Evolutionary conservation across 139 green algal species (phyloP), one percentile per base, ranked within the genome.

Genomic region (Axilococcus clingmanii): DNA sequence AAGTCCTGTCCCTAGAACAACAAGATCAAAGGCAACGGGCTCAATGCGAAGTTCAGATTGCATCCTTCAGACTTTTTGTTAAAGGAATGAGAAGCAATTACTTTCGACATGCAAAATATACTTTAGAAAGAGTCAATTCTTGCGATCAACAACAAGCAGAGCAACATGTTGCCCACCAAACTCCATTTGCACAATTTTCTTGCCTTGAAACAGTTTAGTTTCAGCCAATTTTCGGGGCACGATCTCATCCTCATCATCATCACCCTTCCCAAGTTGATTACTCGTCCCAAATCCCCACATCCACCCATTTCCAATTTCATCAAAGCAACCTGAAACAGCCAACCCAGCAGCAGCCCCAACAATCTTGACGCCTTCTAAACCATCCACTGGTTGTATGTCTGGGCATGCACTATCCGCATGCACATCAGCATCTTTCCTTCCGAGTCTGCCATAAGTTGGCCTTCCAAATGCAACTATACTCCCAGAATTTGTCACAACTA

Each of bases 401-500:
- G 68, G 65, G 44, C 52, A 61, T 35, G 55, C 37, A 36, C 42
- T 52, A 54, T 86, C 77, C 1, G 63, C 55, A 5, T 22, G 55
- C 20, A 59, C 63, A 37, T 79, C 54, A 0, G 83, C 59, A 40
- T 71, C 70, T 7, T 40, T 49, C 20, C 79, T 63, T 11, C 82
- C 86, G 22, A 94, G 72, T 30, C 84, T 76, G 29, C 86, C 86
- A 66, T 95, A 94, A 0, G 80, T 90, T 27, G 65, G 69, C 29
- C 77, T 69, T 4, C 86, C 86, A 41, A 84, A 89, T 0, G 78
- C 71, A 16, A 89, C 52, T 40, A 93, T 40, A 51, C 14, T 55
- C 29, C 47, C 65, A 27, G 75, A 66, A 22, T 75, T 44, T 7
- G 75, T 82, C 1, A 89, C 61, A 19, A 62, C 75, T 11, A 95